Evolutionary conservation across 129 eudicot species (phyloP).

Genomic region (Apium graveolens): DNA sequence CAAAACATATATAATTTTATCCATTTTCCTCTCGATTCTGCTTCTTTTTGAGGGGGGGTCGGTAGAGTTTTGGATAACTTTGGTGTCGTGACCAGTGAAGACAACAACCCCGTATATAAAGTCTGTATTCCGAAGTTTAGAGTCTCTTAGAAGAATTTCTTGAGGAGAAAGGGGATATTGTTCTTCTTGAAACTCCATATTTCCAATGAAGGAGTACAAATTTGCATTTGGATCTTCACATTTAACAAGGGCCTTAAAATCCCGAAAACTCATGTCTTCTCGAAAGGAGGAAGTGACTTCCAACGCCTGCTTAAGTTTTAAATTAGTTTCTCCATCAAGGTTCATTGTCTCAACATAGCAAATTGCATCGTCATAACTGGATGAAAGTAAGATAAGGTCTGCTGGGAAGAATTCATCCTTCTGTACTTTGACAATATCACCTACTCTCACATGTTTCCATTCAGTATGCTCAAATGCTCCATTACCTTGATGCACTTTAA

Average conservation of each 20-base stretch:
- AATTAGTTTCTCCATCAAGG: conserved; percentile 92
- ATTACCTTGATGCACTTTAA: conserved; percentile 57
- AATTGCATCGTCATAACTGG: conserved; percentile 78
- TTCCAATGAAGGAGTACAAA: conserved; percentile 75
- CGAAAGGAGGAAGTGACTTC: conserved; percentile 58
- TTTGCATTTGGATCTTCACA: conserved; percentile 97
- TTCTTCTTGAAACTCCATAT: conserved; percentile 61
- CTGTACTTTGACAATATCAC: conserved; percentile 73
- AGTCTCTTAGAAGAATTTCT: conserved; percentile 76
- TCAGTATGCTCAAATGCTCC: conserved; percentile 54
- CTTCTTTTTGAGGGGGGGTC: conserved; percentile 93
- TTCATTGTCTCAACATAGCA: conserved; percentile 98
- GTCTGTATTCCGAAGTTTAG: conserved; percentile 81
- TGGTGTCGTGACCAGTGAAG: conserved; percentile 91
- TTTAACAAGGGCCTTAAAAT: conserved; percentile 57
- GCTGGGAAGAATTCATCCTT: conserved; percentile 94
- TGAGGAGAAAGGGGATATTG: conserved; percentile 80
- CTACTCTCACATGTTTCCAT: conserved; percentile 79
- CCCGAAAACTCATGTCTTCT: conserved; percentile 40
- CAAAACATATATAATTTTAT: conserved; percentile 60
- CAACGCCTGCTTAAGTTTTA: conserved; percentile 78
- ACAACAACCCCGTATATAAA: conserved; percentile 73
- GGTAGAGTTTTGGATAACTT: conserved; percentile 84
- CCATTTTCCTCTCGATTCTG: conserved; percentile 75
- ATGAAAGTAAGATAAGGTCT: conserved; percentile 78